These are phyloP conservation scores for Liriodendron chinense DNA, from an alignment of 164 flowering plant species.

Conservation along the genomic window DNA sequence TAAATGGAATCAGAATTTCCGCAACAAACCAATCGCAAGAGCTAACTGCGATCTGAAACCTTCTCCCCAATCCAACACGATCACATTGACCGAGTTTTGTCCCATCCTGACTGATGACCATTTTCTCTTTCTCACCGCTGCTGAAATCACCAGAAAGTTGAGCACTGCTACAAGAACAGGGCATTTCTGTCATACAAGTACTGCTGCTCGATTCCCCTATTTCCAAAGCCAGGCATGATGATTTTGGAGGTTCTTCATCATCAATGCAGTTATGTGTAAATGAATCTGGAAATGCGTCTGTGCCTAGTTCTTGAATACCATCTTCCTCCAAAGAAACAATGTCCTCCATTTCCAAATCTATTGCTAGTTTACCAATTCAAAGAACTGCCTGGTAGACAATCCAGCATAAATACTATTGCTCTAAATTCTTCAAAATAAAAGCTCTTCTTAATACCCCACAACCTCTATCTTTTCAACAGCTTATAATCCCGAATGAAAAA, in stretches of 20 bases:
- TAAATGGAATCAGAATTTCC: background rate
- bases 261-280: background rate
- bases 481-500: background rate
- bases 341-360: background rate
- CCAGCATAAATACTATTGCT: background rate
- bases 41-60: background rate
- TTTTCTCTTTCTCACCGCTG: background rate
- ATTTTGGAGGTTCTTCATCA: background rate
- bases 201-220: background rate
- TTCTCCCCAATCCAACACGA: background rate
- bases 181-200: background rate
- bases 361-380: background rate
- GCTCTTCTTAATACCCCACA: background rate
- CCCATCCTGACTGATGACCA: background rate
- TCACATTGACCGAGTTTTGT: background rate
- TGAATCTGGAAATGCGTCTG: background rate
- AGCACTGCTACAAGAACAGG: background rate
- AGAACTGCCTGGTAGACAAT: background rate
- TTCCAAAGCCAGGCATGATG: background rate
- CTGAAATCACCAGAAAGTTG: background rate
- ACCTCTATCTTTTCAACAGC: background rate
- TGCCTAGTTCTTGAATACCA: background rate
- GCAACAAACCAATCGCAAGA: background rate
- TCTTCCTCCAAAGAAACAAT: background rate
- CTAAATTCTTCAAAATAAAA: background rate